These are phyloP conservation scores for Lipomyces japonicus DNA, from an alignment of 805 yeast species.

Conservation along the genomic window DNA sequence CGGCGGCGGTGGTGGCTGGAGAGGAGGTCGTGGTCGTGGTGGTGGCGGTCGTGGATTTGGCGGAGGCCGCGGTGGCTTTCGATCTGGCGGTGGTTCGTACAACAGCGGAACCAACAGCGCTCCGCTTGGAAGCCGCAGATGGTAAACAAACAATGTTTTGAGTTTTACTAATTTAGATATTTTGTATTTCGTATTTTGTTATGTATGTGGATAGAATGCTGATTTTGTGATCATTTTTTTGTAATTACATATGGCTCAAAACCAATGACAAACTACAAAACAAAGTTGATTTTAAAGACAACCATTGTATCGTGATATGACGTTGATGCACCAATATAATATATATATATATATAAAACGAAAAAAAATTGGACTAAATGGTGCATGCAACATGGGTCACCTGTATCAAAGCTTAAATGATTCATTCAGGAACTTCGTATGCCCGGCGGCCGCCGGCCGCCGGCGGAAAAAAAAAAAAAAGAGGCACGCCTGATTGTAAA, in stretches of 20 bases:
- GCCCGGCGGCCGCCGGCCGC: too few relatives aligned
- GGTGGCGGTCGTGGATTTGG: constrained; percentile 47
- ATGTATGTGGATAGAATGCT: not conserved
- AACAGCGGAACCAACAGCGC: constrained; percentile 42
- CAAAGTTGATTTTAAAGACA: not conserved
- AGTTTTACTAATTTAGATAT: not conserved
- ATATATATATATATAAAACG: not conserved
- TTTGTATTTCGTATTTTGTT: not conserved
- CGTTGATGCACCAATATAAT: not conserved
- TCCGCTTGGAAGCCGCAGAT: constrained; percentile 41
- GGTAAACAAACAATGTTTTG: constrained; percentile 27
- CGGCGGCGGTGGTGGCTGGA: constrained; percentile 60
- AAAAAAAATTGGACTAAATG: not conserved
- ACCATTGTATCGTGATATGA: not conserved
- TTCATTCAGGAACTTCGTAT: too few relatives aligned
- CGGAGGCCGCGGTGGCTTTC: constrained; percentile 42
- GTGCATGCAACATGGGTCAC: not conserved
- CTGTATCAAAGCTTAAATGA: not conserved
- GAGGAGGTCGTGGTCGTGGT: constrained; percentile 51
- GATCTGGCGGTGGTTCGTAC: constrained; percentile 34
- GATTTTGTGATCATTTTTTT: not conserved
- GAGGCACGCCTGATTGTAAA: not conserved
- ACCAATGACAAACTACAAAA: not conserved
- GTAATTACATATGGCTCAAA: not conserved
- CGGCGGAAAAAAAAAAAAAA: too few relatives aligned